Evolutionary conservation across 371 early-diverging fungal species (phyloP).

Genomic region (Capillidium heterosporum): DNA sequence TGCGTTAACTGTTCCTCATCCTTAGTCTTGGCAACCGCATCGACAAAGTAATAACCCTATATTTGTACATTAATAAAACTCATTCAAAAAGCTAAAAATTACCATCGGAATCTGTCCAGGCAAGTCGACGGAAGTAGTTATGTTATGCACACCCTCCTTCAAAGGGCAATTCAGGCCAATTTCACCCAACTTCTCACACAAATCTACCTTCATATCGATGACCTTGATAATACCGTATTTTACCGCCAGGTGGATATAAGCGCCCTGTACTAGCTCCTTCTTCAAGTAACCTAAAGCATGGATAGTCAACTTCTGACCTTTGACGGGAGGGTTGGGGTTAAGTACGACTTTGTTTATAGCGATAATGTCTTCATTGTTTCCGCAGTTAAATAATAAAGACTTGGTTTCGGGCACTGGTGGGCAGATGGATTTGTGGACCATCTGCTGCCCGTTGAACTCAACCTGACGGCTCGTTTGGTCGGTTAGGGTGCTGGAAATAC

Average conservation of each 20-base stretch:
- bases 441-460: too few species aligned
- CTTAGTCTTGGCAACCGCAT: too few species aligned
- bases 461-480: too few species aligned
- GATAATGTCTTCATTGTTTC: too few species aligned
- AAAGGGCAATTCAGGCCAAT: neutral
- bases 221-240: neutral
- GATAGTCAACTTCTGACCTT: neutral
- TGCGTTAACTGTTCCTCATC: too few species aligned
- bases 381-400: too few species aligned
- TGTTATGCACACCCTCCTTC: neutral
- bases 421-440: too few species aligned
- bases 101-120: neutral
- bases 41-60: too few species aligned
- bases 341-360: slow-evolving; percentile 4
- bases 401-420: too few species aligned
- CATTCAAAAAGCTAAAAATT: neutral
- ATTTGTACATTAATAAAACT: too few species aligned
- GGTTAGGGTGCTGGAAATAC: too few species aligned
- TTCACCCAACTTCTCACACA: neutral
- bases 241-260: neutral
- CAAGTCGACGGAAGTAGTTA: neutral
- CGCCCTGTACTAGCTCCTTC: neutral
- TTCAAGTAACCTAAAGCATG: neutral
- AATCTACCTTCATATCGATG: neutral
- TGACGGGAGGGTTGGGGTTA: neutral